These are phyloP conservation scores for Themeda triandra DNA, from an alignment of 176 grass and related monocot species.

Conservation along the genomic window DNA sequence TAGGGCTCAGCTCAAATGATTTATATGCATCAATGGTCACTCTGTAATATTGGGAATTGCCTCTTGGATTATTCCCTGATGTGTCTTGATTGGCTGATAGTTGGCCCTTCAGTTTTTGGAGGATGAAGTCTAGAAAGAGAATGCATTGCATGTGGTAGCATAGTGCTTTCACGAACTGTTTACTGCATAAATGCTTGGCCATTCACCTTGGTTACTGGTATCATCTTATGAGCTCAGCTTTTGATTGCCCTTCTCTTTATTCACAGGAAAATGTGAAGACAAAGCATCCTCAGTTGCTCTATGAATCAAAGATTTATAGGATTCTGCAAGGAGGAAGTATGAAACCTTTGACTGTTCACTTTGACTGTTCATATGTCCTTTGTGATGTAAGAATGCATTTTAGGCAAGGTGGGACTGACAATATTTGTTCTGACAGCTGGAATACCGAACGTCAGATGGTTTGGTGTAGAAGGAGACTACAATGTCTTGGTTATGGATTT, in stretches of 20 bases:
- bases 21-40: neutral
- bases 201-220: slow-evolving; percentile 13
- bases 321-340: slow-evolving; percentile 98
- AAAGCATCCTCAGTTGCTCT: slow-evolving; percentile 94
- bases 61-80: neutral
- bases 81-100: neutral
- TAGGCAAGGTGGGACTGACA: slow-evolving; percentile 25
- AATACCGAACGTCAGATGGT: slow-evolving; percentile 92
- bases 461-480: slow-evolving; percentile 94
- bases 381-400: neutral
- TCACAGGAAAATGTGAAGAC: slow-evolving; percentile 96
- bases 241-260: slow-evolving; percentile 19
- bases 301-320: slow-evolving; percentile 97
- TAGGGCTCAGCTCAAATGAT: neutral
- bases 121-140: neutral
- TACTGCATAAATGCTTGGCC: neutral
- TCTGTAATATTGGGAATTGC: neutral
- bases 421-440: slow-evolving; percentile 67
- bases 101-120: neutral
- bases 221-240: slow-evolving; percentile 2
- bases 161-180: neutral
- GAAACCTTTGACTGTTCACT: slow-evolving; percentile 8
- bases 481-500: slow-evolving; percentile 99
- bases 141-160: neutral
- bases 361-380: slow-evolving; percentile 17